Evolutionary conservation across 805 yeast genomes (phyloP).

Genomic region (Saccharomycopsis sp.): DNA sequence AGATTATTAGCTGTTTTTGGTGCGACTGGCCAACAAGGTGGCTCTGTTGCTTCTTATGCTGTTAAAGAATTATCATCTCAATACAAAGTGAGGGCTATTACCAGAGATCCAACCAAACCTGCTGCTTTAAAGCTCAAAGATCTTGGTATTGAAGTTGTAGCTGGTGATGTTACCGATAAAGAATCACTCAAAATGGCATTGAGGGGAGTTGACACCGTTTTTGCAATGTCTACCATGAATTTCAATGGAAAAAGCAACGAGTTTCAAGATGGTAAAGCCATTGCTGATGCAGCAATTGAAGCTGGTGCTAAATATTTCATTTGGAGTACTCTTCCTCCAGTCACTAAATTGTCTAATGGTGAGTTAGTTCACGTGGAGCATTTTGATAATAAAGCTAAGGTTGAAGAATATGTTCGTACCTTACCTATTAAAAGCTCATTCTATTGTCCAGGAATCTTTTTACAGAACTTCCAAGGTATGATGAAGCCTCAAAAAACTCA

Average conservation of each 20-base stretch:
- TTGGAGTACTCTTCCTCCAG: slow-evolving; percentile 5
- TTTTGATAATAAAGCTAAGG: slow-evolving; percentile 5
- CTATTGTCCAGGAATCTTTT: neutral
- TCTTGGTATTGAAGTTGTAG: neutral
- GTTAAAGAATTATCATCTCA: neutral
- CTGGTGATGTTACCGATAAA: neutral
- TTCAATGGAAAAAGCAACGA: slow-evolving; percentile 1
- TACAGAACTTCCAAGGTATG: neutral
- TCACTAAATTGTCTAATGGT: neutral
- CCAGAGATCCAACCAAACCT: neutral
- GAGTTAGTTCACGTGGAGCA: slow-evolving; percentile 3
- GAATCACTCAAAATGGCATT: neutral
- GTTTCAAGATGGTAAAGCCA: slow-evolving; percentile 1
- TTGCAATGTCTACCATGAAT: neutral
- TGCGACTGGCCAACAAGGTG: slow-evolving; percentile 8
- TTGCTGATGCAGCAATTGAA: slow-evolving; percentile 6
- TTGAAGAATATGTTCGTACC: slow-evolving; percentile 1
- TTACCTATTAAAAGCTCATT: slow-evolving; percentile 5
- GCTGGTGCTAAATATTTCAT: slow-evolving; percentile 4
- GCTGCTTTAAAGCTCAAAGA: neutral
- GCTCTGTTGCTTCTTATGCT: slow-evolving; percentile 3
- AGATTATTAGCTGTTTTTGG: slow-evolving; percentile 7
- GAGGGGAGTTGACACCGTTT: slow-evolving; percentile 5
- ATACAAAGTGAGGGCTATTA: neutral
- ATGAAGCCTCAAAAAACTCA: neutral